Evolutionary conservation across 257 asterid genomes (phyloP).

Genomic region (Ophiorrhiza pumila): DNA sequence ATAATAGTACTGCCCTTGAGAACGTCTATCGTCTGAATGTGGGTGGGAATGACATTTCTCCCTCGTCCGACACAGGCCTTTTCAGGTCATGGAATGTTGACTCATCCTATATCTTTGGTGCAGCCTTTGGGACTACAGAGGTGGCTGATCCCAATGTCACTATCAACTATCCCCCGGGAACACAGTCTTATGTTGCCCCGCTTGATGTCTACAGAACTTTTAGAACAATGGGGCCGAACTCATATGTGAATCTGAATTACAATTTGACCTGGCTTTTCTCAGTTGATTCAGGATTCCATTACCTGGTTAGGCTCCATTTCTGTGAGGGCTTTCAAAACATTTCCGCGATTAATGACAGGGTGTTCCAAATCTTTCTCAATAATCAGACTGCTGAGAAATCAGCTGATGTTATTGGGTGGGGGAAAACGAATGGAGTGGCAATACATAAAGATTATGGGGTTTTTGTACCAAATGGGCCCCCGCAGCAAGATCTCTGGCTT

Average conservation of each 20-base stretch:
- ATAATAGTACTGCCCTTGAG: conserved; percentile 63
- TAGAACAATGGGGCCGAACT: conserved; percentile 50
- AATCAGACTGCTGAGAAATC: conserved; percentile 39
- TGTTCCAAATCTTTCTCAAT: conserved; percentile 37
- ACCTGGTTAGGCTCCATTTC: conserved; percentile 60
- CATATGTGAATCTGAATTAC: conserved; percentile 30
- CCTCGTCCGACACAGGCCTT: conserved; percentile 54
- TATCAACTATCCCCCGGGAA: conserved; percentile 28
- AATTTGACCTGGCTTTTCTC: conserved; percentile 52
- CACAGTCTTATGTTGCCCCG: conserved; percentile 42
- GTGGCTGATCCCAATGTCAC: conserved; percentile 36
- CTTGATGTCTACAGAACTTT: conserved; percentile 42
- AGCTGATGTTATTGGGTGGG: conserved; percentile 51
- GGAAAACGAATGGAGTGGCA: conserved; percentile 46
- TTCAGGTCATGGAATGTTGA: conserved; percentile 50
- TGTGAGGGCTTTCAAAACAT: conserved; percentile 42
- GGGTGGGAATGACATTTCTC: conserved; percentile 83
- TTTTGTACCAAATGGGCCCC: conserved; percentile 36
- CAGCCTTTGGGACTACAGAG: conserved; percentile 36
- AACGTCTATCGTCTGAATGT: conserved; percentile 74
- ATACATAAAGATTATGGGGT: conserved; percentile 58
- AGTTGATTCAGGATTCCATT: conserved; percentile 51
- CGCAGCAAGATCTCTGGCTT: conserved; percentile 72
- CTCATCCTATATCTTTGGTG: conserved; percentile 35
- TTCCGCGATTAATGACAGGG: conserved; percentile 36